phyloP scores from a whole-genome alignment of 768 basidiomycete species.

The Leccinum arenicola region DNA sequence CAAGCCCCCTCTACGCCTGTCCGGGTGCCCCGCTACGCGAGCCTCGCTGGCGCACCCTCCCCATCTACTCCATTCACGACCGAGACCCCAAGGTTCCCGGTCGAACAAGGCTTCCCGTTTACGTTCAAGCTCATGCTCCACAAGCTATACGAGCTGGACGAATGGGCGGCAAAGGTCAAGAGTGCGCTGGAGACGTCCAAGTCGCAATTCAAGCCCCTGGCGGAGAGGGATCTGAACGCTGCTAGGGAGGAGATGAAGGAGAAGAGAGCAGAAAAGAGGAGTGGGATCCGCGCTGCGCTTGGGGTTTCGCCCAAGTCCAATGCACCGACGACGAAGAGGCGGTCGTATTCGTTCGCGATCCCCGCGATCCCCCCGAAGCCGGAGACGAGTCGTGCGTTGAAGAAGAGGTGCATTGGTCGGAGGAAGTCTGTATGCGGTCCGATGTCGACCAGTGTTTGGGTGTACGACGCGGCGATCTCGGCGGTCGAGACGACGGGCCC shows the following conservation, averaged over 20 bases:
- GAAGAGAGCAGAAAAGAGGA: conserved; percentile 17
- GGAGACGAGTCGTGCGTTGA: conserved; percentile 37
- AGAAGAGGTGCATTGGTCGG: conserved; percentile 55
- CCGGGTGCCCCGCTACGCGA: conserved; percentile 24
- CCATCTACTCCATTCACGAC: neutral
- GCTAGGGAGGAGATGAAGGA: conserved; percentile 16
- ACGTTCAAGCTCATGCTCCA: conserved; percentile 69
- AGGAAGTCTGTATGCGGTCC: conserved; percentile 43
- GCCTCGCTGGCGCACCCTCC: conserved; percentile 16
- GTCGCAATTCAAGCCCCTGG: conserved; percentile 54
- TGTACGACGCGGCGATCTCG: conserved; percentile 50
- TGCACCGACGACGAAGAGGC: neutral
- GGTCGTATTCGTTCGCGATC: neutral
- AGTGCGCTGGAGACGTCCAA: conserved; percentile 51
- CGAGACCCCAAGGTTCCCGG: conserved; percentile 42
- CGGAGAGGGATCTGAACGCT: conserved; percentile 31
- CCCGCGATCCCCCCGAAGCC: conserved; percentile 5
- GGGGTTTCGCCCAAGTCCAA: conserved; percentile 18
- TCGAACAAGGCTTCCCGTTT: conserved; percentile 45
- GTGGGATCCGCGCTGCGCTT: conserved; percentile 26
- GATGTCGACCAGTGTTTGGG: conserved; percentile 38
- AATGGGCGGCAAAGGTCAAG: conserved; percentile 57
- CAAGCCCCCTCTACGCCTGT: neutral
- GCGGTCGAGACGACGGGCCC: conserved; percentile 34
- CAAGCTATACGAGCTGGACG: conserved; percentile 57